Conservation (phyloP, 805 yeast genomes). For the Candida odintsovae region DNA sequence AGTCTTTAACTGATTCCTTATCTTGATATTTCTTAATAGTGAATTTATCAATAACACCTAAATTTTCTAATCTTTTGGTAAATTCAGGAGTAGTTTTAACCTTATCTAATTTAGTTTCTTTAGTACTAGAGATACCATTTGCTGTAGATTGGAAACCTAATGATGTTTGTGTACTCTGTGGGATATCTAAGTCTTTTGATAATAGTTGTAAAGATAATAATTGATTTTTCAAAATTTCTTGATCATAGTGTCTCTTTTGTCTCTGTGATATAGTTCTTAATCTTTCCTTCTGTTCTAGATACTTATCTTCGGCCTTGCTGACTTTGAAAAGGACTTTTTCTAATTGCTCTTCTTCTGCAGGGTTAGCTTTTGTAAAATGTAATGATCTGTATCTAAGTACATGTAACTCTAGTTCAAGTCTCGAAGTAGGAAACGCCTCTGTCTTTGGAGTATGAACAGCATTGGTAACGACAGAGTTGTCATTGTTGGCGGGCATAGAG, state of each 20-base stretch:
- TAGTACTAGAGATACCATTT: neutral
- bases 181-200: constrained; percentile 61
- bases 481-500: neutral
- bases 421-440: constrained; percentile 6
- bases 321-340: constrained; percentile 35
- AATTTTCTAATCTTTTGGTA: constrained; percentile 22
- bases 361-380: constrained; percentile 6
- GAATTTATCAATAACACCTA: constrained; percentile 26
- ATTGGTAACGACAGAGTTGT: neutral
- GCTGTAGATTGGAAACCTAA: constrained; percentile 21
- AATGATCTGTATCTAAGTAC: constrained; percentile 15
- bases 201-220: constrained; percentile 57
- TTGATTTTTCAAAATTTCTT: constrained; percentile 48
- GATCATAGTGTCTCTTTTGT: constrained; percentile 32
- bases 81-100: constrained; percentile 26
- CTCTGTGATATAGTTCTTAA: constrained; percentile 21
- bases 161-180: constrained; percentile 41
- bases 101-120: constrained; percentile 8
- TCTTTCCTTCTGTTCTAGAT: constrained; percentile 22
- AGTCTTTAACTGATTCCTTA: constrained; percentile 26
- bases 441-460: neutral
- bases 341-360: constrained; percentile 37
- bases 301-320: constrained; percentile 35
- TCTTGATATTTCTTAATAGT: constrained; percentile 11
- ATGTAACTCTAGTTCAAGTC: constrained; percentile 14